Conservation (phyloP, 164 flowering plant species). For the Euptelea pleiosperma region DNA sequence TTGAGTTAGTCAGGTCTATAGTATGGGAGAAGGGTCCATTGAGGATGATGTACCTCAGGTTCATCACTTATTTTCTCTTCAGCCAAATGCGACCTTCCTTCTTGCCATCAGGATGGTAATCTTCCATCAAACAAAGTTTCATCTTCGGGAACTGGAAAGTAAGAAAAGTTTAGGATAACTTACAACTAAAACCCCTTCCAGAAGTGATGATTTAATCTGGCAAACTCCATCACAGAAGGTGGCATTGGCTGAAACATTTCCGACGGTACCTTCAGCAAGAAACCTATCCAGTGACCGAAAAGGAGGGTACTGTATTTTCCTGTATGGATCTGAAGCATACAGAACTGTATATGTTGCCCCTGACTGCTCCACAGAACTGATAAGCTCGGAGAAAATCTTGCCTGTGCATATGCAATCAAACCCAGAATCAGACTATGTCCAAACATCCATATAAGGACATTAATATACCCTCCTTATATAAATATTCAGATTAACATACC, state of each 20-base stretch:
- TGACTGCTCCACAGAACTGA: slow-evolving; percentile 54
- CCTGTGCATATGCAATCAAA: slow-evolving; percentile 48
- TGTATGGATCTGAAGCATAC: slow-evolving; percentile 70
- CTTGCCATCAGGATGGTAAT: not conserved
- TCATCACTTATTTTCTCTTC: too few species aligned
- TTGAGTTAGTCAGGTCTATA: too few species aligned
- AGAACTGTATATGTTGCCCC: slow-evolving; percentile 65
- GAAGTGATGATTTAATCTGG: slow-evolving; percentile 67
- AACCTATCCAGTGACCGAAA: slow-evolving; percentile 46
- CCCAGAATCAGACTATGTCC: not conserved
- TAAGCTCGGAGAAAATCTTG: slow-evolving; percentile 45
- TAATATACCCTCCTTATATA: too few species aligned
- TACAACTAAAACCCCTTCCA: slow-evolving; percentile 78
- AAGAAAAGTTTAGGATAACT: slow-evolving; percentile 27
- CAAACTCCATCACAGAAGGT: slow-evolving; percentile 74
- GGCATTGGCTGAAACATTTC: slow-evolving; percentile 42
- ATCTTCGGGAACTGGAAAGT: not conserved
- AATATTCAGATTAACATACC: slow-evolving; percentile 35
- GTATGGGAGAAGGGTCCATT: too few species aligned
- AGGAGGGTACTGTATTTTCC: slow-evolving; percentile 38
- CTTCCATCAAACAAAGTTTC: slow-evolving; percentile 1
- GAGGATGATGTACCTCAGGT: too few species aligned
- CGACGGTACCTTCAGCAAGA: slow-evolving; percentile 52
- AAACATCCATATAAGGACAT: not conserved
- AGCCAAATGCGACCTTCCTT: not conserved